Evolutionary conservation across 2,329 filamentous ascomycete species (phyloP).

Genomic region (Pestalotiopsis fici): DNA sequence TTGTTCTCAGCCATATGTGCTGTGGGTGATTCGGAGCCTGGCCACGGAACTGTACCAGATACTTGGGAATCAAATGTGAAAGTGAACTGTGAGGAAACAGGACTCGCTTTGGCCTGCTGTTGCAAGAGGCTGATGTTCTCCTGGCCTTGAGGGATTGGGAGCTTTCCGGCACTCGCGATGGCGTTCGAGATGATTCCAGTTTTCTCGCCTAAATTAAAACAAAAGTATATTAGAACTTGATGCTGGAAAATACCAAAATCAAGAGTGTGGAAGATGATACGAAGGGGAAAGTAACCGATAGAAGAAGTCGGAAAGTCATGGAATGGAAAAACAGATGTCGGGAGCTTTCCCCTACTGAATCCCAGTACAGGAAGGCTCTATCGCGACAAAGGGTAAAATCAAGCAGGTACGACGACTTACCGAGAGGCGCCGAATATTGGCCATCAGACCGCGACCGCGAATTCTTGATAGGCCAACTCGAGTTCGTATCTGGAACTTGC

Average conservation of each 20-base stretch:
- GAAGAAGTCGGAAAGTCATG: not conserved
- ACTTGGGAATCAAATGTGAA: conserved; percentile 94
- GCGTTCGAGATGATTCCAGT: conserved; percentile 86
- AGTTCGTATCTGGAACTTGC: conserved; percentile 59
- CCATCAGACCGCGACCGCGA: conserved; percentile 45
- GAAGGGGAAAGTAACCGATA: not conserved
- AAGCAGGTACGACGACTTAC: conserved; percentile 35
- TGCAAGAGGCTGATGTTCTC: conserved; percentile 80
- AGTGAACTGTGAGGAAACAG: conserved; percentile 81
- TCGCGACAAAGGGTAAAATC: not conserved
- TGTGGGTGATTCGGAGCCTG: conserved; percentile 48
- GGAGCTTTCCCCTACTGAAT: not conserved
- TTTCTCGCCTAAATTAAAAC: conserved; percentile 43
- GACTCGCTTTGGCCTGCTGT: conserved; percentile 66
- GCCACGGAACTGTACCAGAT: conserved; percentile 76
- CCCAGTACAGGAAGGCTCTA: not conserved
- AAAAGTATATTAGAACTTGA: not conserved
- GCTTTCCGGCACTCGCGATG: conserved; percentile 83
- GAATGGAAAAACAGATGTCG: not conserved
- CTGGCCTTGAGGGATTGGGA: conserved; percentile 64
- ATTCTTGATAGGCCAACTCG: conserved; percentile 53
- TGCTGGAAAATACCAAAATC: not conserved
- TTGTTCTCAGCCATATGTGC: conserved; percentile 30
- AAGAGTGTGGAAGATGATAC: not conserved
- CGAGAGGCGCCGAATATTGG: conserved; percentile 38